phyloP scores from a whole-genome alignment of 2,329 filamentous ascomycete species.

The Raffaelea albimanens region DNA sequence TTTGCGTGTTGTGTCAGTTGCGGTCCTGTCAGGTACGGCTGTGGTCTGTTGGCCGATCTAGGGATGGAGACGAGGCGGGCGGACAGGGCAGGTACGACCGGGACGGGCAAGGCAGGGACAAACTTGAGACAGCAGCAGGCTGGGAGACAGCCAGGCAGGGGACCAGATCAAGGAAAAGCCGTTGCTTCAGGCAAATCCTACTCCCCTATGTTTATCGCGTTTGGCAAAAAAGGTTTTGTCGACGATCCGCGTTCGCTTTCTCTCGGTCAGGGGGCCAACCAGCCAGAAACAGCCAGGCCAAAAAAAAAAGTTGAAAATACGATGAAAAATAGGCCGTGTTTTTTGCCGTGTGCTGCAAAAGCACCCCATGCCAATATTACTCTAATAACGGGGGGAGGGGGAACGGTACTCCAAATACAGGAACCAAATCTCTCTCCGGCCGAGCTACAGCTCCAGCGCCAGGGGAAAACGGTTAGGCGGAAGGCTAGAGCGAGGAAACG shows the following conservation, averaged over 20 bases:
- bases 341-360: conserved; percentile 1
- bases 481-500: not conserved
- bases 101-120: too few species aligned
- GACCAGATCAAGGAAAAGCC: too few species aligned
- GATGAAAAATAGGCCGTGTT: not conserved
- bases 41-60: too few species aligned
- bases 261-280: not conserved
- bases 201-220: not conserved
- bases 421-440: not conserved
- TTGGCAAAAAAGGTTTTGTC: not conserved
- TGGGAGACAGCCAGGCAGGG: too few species aligned
- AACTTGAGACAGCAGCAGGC: too few species aligned
- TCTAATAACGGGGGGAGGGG: conserved; percentile 3
- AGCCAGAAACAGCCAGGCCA: not conserved
- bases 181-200: not conserved
- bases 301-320: not conserved
- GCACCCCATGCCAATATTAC: conserved; percentile 1
- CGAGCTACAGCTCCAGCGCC: not conserved
- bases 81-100: too few species aligned
- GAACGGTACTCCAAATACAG: not conserved
- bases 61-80: too few species aligned
- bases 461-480: not conserved
- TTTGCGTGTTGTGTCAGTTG: too few species aligned
- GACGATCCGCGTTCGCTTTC: not conserved
- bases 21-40: too few species aligned